Evolutionary conservation across 2,329 filamentous ascomycete genomes (phyloP).

Genomic region (Aspergillus sp.): DNA sequence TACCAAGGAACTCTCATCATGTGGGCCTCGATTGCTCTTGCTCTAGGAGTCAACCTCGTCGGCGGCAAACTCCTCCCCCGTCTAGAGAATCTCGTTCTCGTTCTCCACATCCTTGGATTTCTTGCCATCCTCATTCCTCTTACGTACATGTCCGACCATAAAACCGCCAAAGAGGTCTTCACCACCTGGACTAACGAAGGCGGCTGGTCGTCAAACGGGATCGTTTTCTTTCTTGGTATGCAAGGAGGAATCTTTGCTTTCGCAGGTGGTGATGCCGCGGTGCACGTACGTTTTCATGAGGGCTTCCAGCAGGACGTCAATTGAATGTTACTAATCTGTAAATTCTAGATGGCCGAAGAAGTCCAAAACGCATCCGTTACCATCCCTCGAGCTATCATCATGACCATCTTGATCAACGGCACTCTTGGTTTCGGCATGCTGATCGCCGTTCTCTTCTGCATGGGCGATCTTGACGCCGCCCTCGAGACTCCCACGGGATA

Average conservation of each 20-base stretch:
- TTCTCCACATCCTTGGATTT: constrained; percentile 54
- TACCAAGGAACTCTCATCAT: constrained; percentile 54
- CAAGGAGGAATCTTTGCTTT: constrained; percentile 38
- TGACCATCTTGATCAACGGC: constrained; percentile 37
- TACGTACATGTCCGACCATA: constrained; percentile 42
- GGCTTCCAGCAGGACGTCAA: not conserved
- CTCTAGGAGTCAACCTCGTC: constrained; percentile 45
- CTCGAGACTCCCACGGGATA: constrained; percentile 29
- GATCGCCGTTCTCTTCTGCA: constrained; percentile 39
- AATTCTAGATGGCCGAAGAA: constrained; percentile 38
- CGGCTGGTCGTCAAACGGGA: constrained; percentile 41
- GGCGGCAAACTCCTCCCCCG: constrained; percentile 45
- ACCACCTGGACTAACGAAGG: constrained; percentile 50
- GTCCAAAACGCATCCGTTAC: constrained; percentile 36
- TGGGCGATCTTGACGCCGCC: constrained; percentile 32
- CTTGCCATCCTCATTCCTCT: constrained; percentile 53
- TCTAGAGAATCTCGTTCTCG: constrained; percentile 50
- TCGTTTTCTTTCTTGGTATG: constrained; percentile 42
- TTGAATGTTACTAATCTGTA: not conserved
- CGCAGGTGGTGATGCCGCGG: constrained; percentile 38
- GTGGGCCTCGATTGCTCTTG: constrained; percentile 43
- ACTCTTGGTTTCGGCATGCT: constrained; percentile 38
- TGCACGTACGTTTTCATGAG: constrained; percentile 33
- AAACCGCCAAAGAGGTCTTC: constrained; percentile 46
- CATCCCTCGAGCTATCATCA: constrained; percentile 38